Evolutionary conservation across 2,329 filamentous ascomycete species (phyloP), one percentile per base, ranked within the genome.

Genomic region (Xylaria sp.): DNA sequence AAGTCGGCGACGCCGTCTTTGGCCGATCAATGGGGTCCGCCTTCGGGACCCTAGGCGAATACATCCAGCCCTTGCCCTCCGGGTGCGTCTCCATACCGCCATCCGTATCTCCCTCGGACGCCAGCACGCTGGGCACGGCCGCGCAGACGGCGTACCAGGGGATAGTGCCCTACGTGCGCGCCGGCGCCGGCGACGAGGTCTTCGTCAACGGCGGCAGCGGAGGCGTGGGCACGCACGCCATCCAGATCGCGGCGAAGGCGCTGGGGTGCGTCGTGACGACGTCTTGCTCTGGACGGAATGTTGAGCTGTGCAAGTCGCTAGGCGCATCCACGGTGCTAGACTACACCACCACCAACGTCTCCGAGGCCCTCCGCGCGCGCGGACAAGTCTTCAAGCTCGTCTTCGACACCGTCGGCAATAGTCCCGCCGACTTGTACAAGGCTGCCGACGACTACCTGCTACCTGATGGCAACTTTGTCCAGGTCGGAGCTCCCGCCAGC

Each of bases 151-250:
- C 84, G 3, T 84, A 83, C 68, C 83, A 86, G 74, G 75, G 77
- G 38, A 78, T 87, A 28, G 76, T 85, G n/a, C 81, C 82, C 1
- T 77, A 83, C 65, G 82, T 85, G 56, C 79, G 81, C 57, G 81
- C 84, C 49, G 80, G 81, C 26, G 80, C 83, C 44, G 80, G 81
- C 38, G 83, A 86, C 60, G 85, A 83, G 72, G 82, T 92, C 7
- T 88, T 91, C 73, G 85, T 91, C 76, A 91, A 91, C 71, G 89
- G 88, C 13, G 89, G 88, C 0, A 87, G 84, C 6, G 90, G 90
- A 10, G 89, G 89, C 0, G 85, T 83, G 0, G 90, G 90, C 0
- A 83, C 84, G 0, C 90, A 84, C 66, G 85, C 83, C 0, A 87
- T 92, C 62, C 89, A 92, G 74, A 84, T 91, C 53, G 89, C 89